Percentiles rank a stretch among this genome's conserved stretches.
These are phyloP conservation scores for Podaxis carcinomalis DNA, from an alignment of 768 basidiomycete genomes.

Conservation along the genomic window DNA sequence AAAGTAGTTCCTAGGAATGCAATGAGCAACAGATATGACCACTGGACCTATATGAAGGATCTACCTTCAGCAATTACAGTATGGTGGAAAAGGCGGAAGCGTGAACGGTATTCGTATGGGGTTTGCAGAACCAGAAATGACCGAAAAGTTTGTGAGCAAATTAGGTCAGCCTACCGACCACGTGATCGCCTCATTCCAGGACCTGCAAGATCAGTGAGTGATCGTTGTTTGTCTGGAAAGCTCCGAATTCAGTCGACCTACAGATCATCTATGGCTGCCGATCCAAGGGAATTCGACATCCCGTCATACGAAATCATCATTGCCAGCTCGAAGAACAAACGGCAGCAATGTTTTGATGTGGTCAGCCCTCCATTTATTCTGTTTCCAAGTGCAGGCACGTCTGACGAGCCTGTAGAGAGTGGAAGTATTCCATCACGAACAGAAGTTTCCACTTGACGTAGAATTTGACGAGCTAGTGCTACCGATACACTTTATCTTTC, in stretches of 20 bases:
- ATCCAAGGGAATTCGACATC: not conserved
- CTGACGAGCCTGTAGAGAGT: slow-evolving; percentile 29
- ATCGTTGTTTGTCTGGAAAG: not conserved
- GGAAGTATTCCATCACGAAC: slow-evolving; percentile 60
- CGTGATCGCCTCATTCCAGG: not conserved
- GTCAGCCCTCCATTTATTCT: slow-evolving; percentile 20
- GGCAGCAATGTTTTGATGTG: slow-evolving; percentile 65
- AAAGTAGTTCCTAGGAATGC: slow-evolving; percentile 2
- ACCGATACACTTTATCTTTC: not conserved
- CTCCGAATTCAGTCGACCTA: not conserved
- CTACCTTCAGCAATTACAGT: slow-evolving; percentile 17
- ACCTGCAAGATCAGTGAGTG: not conserved
- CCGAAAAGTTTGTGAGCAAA: not conserved
- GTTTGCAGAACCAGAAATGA: not conserved
- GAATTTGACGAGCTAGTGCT: slow-evolving; percentile 69
- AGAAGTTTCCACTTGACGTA: slow-evolving; percentile 66
- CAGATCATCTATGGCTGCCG: not conserved
- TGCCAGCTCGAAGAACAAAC: slow-evolving; percentile 40
- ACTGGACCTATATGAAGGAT: not conserved
- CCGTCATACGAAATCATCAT: slow-evolving; percentile 59
- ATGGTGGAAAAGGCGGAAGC: not conserved
- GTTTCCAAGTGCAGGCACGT: not conserved
- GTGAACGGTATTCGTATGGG: not conserved
- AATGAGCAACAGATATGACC: not conserved
- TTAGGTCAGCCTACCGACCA: not conserved